Evolutionary conservation across 73 alveolate genomes (phyloP), one percentile per base, ranked within the genome.

Genomic region (Paramecium octaurelia): DNA sequence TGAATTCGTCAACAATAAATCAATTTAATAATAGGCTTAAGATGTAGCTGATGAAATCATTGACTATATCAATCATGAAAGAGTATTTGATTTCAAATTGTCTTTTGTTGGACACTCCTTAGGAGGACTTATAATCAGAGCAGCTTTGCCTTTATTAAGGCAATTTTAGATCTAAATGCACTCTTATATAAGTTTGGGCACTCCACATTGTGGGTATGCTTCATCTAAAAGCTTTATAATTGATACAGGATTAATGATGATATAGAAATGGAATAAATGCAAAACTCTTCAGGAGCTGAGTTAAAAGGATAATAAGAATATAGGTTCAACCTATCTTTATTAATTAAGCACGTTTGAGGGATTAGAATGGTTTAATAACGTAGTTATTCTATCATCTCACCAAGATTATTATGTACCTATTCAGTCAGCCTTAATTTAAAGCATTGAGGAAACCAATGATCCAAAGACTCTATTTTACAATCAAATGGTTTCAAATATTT

Each of bases 141-240:
- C 98, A 27, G 98, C 98, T 38, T 60, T 96, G 6, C 97, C 97
- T 40, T 35, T 92, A 76, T 71, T 96, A 35, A 92, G 86, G 92
- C 59, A 76, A 73, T 90, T 87, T 86, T 95, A 86, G 94, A 86
- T 59, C 92, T 95, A 93, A 85, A 88, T 95, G 87, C 93, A 96
- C 92, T 54, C 93, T 58, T 96, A 96, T 92, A 83, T 96, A 50
- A 92, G 97, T 92, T 90, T 96, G 35, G 93, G 94, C 64, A 87
- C 98, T 34, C 98, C 98, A 10, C 98, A 96, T 96, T 90, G 95
- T 50, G 98, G 98, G 14, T 95, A 95, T 88, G 94, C 92, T 10
- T 85, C 92, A 38, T 88, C 96, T 21, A 95, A 90, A 85, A 92
- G 96, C 59, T 75, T 92, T 90, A 86, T 96, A 48, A 92, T 96